Conservation (phyloP, 306 rosid genomes). For the Quercus variabilis region DNA sequence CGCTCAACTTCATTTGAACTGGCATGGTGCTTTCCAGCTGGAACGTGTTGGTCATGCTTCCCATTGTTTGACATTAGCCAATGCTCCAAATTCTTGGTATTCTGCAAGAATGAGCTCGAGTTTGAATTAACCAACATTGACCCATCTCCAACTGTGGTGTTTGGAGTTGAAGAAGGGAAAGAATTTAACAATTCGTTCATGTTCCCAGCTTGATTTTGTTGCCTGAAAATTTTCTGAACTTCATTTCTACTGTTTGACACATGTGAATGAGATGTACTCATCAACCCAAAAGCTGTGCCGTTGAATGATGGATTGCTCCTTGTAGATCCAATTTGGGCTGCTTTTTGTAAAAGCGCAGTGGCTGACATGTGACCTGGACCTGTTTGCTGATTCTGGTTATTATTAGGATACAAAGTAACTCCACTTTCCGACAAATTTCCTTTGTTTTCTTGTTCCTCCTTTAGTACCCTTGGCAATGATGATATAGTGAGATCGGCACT, state of each 20-base stretch:
- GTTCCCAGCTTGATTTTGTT: slow-evolving; percentile 9
- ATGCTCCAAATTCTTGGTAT: slow-evolving; percentile 14
- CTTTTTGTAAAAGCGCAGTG: slow-evolving; percentile 58
- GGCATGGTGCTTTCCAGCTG: slow-evolving; percentile 6
- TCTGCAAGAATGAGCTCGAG: slow-evolving; percentile 16
- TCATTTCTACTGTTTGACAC: not conserved
- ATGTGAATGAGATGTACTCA: slow-evolving; percentile 14
- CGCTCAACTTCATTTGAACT: slow-evolving; percentile 23
- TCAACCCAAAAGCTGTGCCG: slow-evolving; percentile 23
- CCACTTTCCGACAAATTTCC: slow-evolving; percentile 37
- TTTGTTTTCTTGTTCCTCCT: slow-evolving; percentile 58
- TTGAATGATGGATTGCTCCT: slow-evolving; percentile 30
- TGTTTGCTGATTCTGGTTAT: slow-evolving; percentile 24
- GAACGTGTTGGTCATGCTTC: not conserved
- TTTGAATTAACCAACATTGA: slow-evolving; percentile 19
- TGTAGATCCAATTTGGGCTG: slow-evolving; percentile 60
- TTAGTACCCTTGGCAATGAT: slow-evolving; percentile 27
- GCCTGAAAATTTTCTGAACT: slow-evolving; percentile 17
- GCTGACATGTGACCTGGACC: slow-evolving; percentile 58
- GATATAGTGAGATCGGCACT: slow-evolving; percentile 11
- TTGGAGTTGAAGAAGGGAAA: slow-evolving; percentile 16
- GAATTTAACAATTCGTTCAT: slow-evolving; percentile 38
- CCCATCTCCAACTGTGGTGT: slow-evolving; percentile 12
- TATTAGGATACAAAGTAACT: slow-evolving; percentile 34
- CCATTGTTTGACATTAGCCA: slow-evolving; percentile 12